Conservation (phyloP, 306 rosid species). For the Cucurbita moschata region DNA sequence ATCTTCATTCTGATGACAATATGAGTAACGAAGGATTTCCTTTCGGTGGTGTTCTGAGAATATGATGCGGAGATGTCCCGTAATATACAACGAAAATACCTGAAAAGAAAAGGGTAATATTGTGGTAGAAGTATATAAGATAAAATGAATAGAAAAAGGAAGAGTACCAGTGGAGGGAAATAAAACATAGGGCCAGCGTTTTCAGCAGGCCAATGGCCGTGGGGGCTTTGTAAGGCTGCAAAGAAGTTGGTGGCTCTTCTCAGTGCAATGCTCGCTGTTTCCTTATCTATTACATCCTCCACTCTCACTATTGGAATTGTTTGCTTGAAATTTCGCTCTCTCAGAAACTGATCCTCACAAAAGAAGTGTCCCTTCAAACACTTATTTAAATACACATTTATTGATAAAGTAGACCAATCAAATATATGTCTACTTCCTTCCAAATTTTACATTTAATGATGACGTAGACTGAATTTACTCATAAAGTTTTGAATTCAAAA, state of each 20-base stretch:
- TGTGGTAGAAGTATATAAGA: too few relatives aligned
- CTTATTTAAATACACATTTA: too few relatives aligned
- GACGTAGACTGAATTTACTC: too few relatives aligned
- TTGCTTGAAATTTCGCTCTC: conserved; percentile 10
- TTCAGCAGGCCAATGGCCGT: conserved; percentile 16
- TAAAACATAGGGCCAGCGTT: not conserved
- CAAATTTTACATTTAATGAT: too few relatives aligned
- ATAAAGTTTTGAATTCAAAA: too few relatives aligned
- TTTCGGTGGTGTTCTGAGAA: conserved; percentile 20
- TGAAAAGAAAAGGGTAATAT: not conserved
- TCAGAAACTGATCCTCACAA: not conserved
- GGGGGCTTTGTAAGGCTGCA: conserved; percentile 1
- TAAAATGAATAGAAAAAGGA: too few relatives aligned
- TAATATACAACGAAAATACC: conserved; percentile 37
- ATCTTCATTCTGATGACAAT: conserved; percentile 43
- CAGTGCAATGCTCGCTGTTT: not conserved
- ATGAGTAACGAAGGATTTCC: conserved; percentile 37
- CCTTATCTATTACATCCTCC: not conserved
- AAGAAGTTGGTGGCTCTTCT: not conserved
- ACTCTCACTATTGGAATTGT: not conserved
- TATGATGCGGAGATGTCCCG: conserved; percentile 17
- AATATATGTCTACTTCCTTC: too few relatives aligned
- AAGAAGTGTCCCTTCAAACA: too few relatives aligned
- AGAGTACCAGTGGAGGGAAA: not conserved
- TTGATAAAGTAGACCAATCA: too few relatives aligned